These are phyloP conservation scores for Achaetomium macrosporum DNA, from an alignment of 2,329 filamentous ascomycete species.

Conservation along the genomic window DNA sequence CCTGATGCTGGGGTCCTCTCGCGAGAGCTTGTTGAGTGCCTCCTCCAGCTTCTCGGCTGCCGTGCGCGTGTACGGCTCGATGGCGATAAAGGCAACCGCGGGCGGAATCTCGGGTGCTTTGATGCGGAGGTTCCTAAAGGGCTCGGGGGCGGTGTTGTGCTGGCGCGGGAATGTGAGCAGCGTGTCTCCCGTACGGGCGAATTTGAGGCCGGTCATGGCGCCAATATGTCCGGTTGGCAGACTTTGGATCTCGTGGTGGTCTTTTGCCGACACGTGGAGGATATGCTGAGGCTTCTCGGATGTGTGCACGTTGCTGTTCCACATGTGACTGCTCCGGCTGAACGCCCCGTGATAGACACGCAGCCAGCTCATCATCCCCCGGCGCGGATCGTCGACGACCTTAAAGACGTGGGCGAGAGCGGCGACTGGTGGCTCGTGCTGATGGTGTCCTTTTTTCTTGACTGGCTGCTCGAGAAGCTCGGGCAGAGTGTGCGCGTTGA, in stretches of 20 bases:
- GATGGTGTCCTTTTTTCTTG: conserved; percentile 31
- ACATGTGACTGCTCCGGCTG: conserved; percentile 66
- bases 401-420: conserved; percentile 77
- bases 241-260: conserved; percentile 75
- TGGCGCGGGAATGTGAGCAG: conserved; percentile 64
- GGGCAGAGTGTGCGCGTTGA: conserved; percentile 42
- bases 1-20: conserved; percentile 89
- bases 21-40: conserved; percentile 68
- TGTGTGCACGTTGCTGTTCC: conserved; percentile 79
- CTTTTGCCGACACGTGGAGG: conserved; percentile 82
- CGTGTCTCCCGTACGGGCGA: conserved; percentile 90
- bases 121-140: conserved; percentile 70
- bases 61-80: conserved; percentile 63
- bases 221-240: conserved; percentile 88
- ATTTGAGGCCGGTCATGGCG: conserved; percentile 83
- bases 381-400: conserved; percentile 79
- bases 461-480: conserved; percentile 34
- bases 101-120: conserved; percentile 85
- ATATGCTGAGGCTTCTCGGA: conserved; percentile 76
- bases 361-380: conserved; percentile 85
- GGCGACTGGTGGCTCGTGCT: conserved; percentile 32
- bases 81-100: conserved; percentile 92
- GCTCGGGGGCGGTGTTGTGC: conserved; percentile 56
- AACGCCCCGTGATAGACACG: conserved; percentile 84
- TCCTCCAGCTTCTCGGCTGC: conserved; percentile 71